phyloP scores from a whole-genome alignment of 352 stramenopile genomes.

The Phytophthora multivora region DNA sequence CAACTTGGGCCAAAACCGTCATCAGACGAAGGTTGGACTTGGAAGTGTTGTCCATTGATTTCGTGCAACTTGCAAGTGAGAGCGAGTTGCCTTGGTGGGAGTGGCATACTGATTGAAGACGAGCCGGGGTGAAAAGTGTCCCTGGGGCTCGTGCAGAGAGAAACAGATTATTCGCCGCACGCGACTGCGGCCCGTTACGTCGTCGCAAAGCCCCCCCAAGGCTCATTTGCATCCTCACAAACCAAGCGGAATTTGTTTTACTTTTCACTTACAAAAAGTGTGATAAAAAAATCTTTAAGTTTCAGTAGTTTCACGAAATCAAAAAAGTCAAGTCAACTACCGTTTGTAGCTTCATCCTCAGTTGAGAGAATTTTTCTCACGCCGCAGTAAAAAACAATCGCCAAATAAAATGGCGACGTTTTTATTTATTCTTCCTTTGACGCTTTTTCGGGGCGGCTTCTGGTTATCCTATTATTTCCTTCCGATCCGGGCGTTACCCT shows the following conservation, averaged over 20 bases:
- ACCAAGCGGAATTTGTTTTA: conserved; percentile 1
- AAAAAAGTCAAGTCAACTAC: conserved; percentile 13
- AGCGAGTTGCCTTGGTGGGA: conserved; percentile 11
- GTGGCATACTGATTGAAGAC: conserved; percentile 12
- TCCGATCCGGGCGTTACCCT: conserved; percentile 31
- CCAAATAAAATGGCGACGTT: conserved; percentile 4
- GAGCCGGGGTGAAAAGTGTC: conserved; percentile 14
- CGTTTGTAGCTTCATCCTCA: neutral
- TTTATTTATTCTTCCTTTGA: conserved; percentile 10
- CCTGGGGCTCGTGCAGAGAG: conserved; percentile 2
- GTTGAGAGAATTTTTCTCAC: conserved; percentile 17
- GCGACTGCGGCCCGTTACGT: conserved; percentile 16
- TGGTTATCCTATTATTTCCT: conserved; percentile 19
- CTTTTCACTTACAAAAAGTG: neutral
- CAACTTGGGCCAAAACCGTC: conserved; percentile 24
- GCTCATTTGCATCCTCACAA: neutral
- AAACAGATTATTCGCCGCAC: conserved; percentile 37
- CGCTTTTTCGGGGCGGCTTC: conserved; percentile 30
- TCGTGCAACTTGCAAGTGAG: neutral
- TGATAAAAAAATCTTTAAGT: neutral
- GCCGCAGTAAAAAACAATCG: conserved; percentile 4
- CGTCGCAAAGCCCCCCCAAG: neutral
- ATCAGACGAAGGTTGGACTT: neutral
- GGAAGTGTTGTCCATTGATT: neutral
- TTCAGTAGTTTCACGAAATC: conserved; percentile 6